These are phyloP conservation scores for Saturnispora quitensis DNA, from an alignment of 805 yeast genomes.

Conservation along the genomic window DNA sequence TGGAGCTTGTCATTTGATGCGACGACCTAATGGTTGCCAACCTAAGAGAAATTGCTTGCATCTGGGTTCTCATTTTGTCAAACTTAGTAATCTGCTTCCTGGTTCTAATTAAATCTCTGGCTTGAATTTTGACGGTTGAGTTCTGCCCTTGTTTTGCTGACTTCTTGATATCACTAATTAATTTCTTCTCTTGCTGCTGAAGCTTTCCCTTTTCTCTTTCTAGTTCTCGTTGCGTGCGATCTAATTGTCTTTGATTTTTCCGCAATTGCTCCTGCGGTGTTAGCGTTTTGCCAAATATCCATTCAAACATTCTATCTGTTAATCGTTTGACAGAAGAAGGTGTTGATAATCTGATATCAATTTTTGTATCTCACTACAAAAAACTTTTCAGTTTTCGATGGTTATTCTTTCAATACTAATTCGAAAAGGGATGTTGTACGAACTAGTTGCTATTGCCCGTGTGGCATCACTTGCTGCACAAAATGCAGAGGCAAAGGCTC, in stretches of 20 bases:
- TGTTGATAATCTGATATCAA: background rate
- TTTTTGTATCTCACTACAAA: background rate
- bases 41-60: constrained; percentile 88
- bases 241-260: constrained; percentile 91
- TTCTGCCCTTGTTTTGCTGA: constrained; percentile 87
- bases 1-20: constrained; percentile 90
- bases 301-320: constrained; percentile 52
- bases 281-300: constrained; percentile 90
- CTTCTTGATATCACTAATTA: constrained; percentile 77
- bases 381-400: background rate
- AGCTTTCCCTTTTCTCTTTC: constrained; percentile 80
- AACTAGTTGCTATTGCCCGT: constrained; percentile 83
- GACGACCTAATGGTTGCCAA: constrained; percentile 89
- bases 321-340: background rate
- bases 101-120: constrained; percentile 89
- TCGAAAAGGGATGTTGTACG: constrained; percentile 63
- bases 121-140: constrained; percentile 87
- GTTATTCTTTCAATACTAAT: background rate
- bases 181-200: constrained; percentile 86
- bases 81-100: constrained; percentile 77
- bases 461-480: constrained; percentile 47
- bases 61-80: constrained; percentile 86
- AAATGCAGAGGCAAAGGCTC: constrained; percentile 54
- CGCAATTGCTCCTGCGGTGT: constrained; percentile 94
- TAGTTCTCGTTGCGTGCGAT: constrained; percentile 87